These are phyloP conservation scores for Kodamaea fukazawae DNA, from an alignment of 805 yeast species.

Conservation along the genomic window DNA sequence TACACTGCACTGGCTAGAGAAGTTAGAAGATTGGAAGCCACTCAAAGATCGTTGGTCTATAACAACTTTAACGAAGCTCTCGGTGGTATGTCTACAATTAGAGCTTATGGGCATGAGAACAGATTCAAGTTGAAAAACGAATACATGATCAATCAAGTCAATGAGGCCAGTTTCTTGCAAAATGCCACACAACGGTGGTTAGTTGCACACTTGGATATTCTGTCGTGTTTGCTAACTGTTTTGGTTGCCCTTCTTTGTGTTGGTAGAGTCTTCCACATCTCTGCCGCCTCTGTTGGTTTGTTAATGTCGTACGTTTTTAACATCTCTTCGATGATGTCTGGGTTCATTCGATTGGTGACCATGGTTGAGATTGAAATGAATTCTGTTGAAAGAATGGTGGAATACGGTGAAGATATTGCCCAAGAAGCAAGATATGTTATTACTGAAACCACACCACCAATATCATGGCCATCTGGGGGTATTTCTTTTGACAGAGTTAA, in stretches of 20 bases:
- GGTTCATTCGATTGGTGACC: conserved; percentile 62
- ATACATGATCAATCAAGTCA: conserved; percentile 53
- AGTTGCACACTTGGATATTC: conserved; percentile 54
- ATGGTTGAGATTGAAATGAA: conserved; percentile 76
- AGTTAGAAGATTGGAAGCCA: conserved; percentile 70
- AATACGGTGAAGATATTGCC: conserved; percentile 57
- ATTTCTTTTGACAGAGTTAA: conserved; percentile 49
- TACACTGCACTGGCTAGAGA: conserved; percentile 75
- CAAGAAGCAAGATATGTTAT: conserved; percentile 64
- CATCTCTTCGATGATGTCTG: conserved; percentile 54
- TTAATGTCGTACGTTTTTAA: conserved; percentile 58
- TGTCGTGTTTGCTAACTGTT: conserved; percentile 50
- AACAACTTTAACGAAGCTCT: conserved; percentile 68
- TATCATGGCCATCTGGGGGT: conserved; percentile 51
- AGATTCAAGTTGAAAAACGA: conserved; percentile 50
- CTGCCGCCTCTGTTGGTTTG: conserved; percentile 65
- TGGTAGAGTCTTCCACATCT: conserved; percentile 54
- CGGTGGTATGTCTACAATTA: conserved; percentile 62
- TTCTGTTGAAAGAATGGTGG: conserved; percentile 67
- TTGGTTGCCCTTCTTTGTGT: conserved; percentile 59
- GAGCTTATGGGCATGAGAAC: conserved; percentile 48
- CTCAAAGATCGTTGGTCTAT: conserved; percentile 67
- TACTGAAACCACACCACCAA: conserved; percentile 41
- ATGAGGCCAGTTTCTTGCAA: conserved; percentile 62
- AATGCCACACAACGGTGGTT: conserved; percentile 74